phyloP scores from a whole-genome alignment of 2,329 filamentous ascomycete species.

The Zymoseptoria pseudotritici region DNA sequence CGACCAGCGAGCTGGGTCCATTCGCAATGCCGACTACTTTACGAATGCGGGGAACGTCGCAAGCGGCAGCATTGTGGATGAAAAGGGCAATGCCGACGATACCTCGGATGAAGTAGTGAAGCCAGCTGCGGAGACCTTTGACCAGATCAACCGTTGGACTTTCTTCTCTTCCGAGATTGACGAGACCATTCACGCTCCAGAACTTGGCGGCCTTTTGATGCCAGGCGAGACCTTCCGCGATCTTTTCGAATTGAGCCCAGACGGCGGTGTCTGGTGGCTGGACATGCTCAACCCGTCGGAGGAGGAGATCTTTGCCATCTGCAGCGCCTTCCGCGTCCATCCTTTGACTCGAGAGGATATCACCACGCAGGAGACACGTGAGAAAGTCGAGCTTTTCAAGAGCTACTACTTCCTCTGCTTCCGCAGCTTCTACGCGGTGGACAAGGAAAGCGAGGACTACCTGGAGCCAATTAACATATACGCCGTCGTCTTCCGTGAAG shows the following conservation, averaged over 20 bases:
- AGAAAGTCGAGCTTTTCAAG: conserved; percentile 96
- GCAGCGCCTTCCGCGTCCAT: conserved; percentile 91
- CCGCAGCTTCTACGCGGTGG: conserved; percentile 80
- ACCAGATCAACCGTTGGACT: conserved; percentile 68
- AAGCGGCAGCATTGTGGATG: background rate
- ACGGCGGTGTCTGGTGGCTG: conserved; percentile 94
- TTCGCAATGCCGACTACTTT: conserved; percentile 13
- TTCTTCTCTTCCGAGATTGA: conserved; percentile 96
- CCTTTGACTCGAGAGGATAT: conserved; percentile 96
- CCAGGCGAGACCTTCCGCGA: conserved; percentile 85
- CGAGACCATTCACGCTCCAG: conserved; percentile 83
- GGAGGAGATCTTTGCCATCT: conserved; percentile 79
- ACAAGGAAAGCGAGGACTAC: conserved; percentile 71
- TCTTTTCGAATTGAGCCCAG: conserved; percentile 65
- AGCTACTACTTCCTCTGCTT: conserved; percentile 99
- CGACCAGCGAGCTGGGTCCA: conserved; percentile 44
- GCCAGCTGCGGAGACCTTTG: conserved; percentile 9
- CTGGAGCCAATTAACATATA: conserved; percentile 95
- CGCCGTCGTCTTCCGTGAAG: conserved; percentile 92
- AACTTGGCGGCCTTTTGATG: conserved; percentile 79
- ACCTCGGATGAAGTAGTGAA: conserved; percentile 21
- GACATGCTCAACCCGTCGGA: conserved; percentile 86
- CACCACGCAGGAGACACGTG: conserved; percentile 84
- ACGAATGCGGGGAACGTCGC: conserved; percentile 12
- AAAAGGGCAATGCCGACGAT: conserved; percentile 38